Evolutionary conservation across 2,329 filamentous ascomycete genomes (phyloP), one percentile per base, ranked within the genome.

Genomic region (Pestalotiopsis sp.): DNA sequence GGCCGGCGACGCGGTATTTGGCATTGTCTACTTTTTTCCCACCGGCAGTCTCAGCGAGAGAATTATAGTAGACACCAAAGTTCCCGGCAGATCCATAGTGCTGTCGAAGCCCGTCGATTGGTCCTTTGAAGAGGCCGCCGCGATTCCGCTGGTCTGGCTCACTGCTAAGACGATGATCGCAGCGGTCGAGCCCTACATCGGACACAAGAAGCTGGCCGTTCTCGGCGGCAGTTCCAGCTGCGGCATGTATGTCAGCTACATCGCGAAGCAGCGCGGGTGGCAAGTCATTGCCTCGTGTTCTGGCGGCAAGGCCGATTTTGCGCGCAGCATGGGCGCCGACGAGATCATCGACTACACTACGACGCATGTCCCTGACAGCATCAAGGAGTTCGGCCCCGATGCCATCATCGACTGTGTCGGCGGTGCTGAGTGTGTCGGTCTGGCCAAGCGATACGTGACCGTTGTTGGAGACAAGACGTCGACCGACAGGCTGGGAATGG

Each of bases 401-500:
- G 65, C 59, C 48, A 63, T 64, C 9, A 17, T 67, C 9, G 65
- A 67, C 52, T 67, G 48, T 20, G 65, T 67, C 30, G 65, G 65
- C 30, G 65, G 65, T 3, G 35, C 60, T 13, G 65, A 67, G 6
- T 67, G 65, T 35, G 20, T 67, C 22, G 65, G 59, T 2, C 17
- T 67, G 35, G 59, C 65, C 22, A 30, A 6, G 13, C 39, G 59
- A 13, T 67, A 63, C 30, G 65, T 57, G 11, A 57, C 65, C 59
- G 38, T 67, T 48, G 20, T 26, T 13, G 65, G 65, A 20, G 65
- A 67, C 30, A 67, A 67, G 20, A 67, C 44, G 13, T 35, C 6
- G 30, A 35, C 30, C 30, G 48, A 52, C 11, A 39, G 65, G 1
- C 17, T 22, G 13, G 22, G 40, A 22, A 22, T 67, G 55, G 52